Evolutionary conservation across 352 stramenopile genomes (phyloP), one percentile per base, ranked within the genome.

Genomic region (Globisporangium yorkense): DNA sequence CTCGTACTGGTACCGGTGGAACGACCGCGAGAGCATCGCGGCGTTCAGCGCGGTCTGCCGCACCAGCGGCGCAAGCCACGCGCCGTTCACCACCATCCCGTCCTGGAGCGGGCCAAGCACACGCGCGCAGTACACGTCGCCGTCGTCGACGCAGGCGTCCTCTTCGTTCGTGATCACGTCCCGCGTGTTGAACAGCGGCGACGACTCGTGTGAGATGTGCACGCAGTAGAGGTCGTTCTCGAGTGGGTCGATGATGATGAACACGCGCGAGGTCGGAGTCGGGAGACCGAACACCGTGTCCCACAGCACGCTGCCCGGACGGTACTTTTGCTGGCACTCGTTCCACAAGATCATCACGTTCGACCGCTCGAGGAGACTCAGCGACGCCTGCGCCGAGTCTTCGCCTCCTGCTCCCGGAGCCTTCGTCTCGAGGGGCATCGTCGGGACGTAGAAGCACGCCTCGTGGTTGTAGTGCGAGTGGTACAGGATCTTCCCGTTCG

Each of bases 301-400:
- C 85, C 85, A 95, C 7, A 95, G 66, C 24, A 89, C 77, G 31
- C 70, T 90, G 1, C 83, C 83, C 5, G 83, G 85, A 13, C 71
- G 74, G 49, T 95, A 95, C 33, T 85, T 89, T 64, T 92, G 81
- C 56, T 95, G 85, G 43, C 72, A 89, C 51, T 95, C 85, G 53
- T 93, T 95, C 85, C 85, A 95, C 40, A 95, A 69, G 51, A 95
- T 92, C 31, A 95, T 61, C 21, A 93, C 83, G 20, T 88, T 91
- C 9, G 82, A 74, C 35, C 80, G 70, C 59, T 80, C 72, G 27
- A 93, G 70, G 2, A 92, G 60, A 24, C 48, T 64, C 16, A 71
- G 66, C 18, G 67, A 62, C 56, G 69, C 71, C 16, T 59, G 61
- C 9, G 51, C 52, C 51, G 52, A 48, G 61, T 72, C 50, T 43